Base-by-base conservation (phyloP, 441 rosid species). In the Erodium trifolium region DNA sequence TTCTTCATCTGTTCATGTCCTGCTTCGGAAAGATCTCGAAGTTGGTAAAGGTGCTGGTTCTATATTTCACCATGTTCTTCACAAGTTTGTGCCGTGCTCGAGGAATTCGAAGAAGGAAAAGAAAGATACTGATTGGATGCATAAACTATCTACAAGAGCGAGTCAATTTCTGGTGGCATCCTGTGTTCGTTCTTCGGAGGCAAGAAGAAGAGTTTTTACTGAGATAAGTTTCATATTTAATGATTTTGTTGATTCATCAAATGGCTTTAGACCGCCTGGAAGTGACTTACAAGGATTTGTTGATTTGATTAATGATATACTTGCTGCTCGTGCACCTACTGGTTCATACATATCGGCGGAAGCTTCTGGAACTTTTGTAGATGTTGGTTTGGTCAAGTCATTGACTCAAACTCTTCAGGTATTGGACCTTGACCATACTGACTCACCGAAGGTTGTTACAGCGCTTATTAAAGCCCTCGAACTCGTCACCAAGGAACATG, bases 91-190 rank as follows among this genome's bases (percentile, higher is more conserved):
- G 76, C 91, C 97, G 2, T 81, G 71, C 83, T 86, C 91, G 53
- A 81, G 80, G 77, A 78, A 68, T 80, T 67, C 81, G 69, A 88
- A 87, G 75, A 87, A 87, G 85, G 99, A 88, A 57, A 86, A 72
- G 84, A 91, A 88, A 82, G 97, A 92, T 75, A 81, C 90, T 80
- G 94, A 94, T 76, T 94, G 99, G 99, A 83, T 81, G 80, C 87
- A 90, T 76, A 94, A 92, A 77, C 85, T 94, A 66, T 93, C 93
- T 49, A 82, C 79, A 72, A 83, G 94, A 71, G 93, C 97, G 67
- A 88, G 86, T 78, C 96, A 92, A 66, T 86, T 90, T 78, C 79
- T 94, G 78, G 99, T 92, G 78, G 96, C 92, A 7, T 84, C 96
- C 71, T 90, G 98, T 77, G 92, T 92, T 73, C 92, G 99, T 37